A percentile compares a stretch with the other conserved stretches of the same genome.
phyloP scores from a whole-genome alignment of 148 eudicot species.

The Persicaria tinctoria region DNA sequence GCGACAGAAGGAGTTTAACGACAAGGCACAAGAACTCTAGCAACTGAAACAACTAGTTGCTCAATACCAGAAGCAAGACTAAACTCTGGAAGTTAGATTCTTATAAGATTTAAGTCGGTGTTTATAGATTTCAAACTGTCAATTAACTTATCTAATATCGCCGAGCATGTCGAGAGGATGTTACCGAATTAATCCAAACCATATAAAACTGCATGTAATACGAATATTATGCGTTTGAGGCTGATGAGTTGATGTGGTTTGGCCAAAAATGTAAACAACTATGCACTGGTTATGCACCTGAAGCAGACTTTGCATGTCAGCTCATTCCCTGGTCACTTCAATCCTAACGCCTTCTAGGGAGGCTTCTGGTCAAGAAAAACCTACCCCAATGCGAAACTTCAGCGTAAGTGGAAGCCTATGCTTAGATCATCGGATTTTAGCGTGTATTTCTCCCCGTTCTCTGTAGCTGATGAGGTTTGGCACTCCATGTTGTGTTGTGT shows the following conservation, averaged over 20 bases:
- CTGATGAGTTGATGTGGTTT: background rate
- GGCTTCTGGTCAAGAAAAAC: background rate
- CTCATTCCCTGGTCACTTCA: conserved; percentile 1
- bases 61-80: conserved; percentile 76
- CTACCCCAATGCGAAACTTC: background rate
- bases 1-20: conserved; percentile 74
- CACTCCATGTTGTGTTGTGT: background rate
- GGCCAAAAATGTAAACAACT: conserved; percentile 2
- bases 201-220: no score
- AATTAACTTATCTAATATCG: background rate
- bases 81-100: conserved; percentile 63
- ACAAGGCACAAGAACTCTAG: conserved; percentile 50
- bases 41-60: conserved; percentile 65
- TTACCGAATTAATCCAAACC: no score
- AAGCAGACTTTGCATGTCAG: conserved; percentile 2
- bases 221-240: background rate
- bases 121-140: background rate
- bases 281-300: conserved; percentile 10
- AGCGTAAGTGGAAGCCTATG: background rate
- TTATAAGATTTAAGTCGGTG: background rate
- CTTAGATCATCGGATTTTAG: background rate
- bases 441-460: background rate
- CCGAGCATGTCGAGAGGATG: no score
- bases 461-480: background rate
- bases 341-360: conserved; percentile 4